phyloP scores from a whole-genome alignment of 495 filamentous ascomycete genomes.

The Xeromyces bisporus region DNA sequence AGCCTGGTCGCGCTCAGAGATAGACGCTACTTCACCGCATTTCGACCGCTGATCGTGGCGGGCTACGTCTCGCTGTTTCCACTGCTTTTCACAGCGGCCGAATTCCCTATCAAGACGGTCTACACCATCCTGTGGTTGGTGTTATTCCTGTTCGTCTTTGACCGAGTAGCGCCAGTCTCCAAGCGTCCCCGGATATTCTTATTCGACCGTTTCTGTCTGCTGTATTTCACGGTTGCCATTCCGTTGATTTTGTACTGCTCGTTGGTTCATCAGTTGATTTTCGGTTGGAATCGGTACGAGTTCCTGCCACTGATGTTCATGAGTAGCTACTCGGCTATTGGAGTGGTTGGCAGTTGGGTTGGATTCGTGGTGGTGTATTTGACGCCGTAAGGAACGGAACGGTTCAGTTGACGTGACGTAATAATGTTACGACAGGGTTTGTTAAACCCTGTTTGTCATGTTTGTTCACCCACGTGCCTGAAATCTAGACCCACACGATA shows the following conservation, averaged over 20 bases:
- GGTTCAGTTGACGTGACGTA: conserved; percentile 1
- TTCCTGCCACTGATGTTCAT: conserved; percentile 95
- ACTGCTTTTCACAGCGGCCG: conserved; percentile 74
- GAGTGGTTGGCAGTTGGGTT: conserved; percentile 93
- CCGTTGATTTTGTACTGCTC: conserved; percentile 83
- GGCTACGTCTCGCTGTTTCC: conserved; percentile 94
- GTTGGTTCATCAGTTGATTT: conserved; percentile 61
- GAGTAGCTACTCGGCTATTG: conserved; percentile 84
- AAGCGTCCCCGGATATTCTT: conserved; percentile 61
- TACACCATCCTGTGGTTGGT: conserved; percentile 91
- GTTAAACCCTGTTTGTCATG: too few species aligned
- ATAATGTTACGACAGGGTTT: too few species aligned
- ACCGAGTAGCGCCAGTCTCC: conserved; percentile 69
- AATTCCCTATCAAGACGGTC: conserved; percentile 82
- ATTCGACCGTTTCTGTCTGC: conserved; percentile 72
- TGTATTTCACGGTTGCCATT: conserved; percentile 77
- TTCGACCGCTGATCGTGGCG: conserved; percentile 77
- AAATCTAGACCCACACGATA: conserved; percentile 15
- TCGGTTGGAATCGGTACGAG: conserved; percentile 59
- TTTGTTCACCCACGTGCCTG: conserved; percentile 21
- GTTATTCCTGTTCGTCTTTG: conserved; percentile 70
- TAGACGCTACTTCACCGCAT: conserved; percentile 78
- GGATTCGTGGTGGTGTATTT: conserved; percentile 93
- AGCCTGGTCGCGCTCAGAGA: conserved; percentile 86
- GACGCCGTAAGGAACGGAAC: too few species aligned